phyloP scores from a whole-genome alignment of 805 yeast genomes.

The Sporopachydermia quercuum region DNA sequence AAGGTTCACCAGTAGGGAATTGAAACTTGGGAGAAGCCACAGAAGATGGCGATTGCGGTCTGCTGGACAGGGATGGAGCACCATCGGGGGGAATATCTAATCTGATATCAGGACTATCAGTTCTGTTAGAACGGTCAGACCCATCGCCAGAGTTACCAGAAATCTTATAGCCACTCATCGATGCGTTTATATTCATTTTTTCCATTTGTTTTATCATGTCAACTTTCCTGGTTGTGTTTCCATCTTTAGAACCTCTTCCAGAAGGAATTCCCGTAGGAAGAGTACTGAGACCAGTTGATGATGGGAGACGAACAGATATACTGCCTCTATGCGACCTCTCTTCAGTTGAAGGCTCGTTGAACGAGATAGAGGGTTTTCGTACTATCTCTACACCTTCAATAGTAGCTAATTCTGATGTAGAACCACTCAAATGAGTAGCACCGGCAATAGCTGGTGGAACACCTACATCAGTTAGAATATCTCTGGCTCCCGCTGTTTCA shows the following conservation, averaged over 20 bases:
- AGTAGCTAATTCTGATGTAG: background rate
- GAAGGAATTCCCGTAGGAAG: background rate
- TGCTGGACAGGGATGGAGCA: background rate
- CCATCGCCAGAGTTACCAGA: background rate
- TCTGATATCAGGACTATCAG: background rate
- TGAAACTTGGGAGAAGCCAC: background rate
- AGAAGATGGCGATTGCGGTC: background rate
- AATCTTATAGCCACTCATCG: background rate
- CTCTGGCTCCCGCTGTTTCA: background rate
- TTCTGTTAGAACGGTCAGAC: background rate
- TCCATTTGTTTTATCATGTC: background rate
- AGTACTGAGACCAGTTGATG: background rate
- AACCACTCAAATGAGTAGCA: background rate
- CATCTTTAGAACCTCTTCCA: background rate
- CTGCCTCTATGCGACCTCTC: background rate
- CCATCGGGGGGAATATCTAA: too few species aligned
- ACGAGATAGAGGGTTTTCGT: background rate
- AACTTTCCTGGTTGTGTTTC: background rate
- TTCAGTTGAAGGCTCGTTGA: background rate
- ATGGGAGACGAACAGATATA: background rate
- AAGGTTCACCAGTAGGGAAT: background rate
- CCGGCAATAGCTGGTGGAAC: background rate
- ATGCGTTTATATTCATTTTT: background rate
- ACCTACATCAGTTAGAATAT: background rate
- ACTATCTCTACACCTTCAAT: background rate